Evolutionary conservation across 192 early-diverging fungal genomes (phyloP), one percentile per base, ranked within the genome.

Genomic region (Pilobolus umbonatus): DNA sequence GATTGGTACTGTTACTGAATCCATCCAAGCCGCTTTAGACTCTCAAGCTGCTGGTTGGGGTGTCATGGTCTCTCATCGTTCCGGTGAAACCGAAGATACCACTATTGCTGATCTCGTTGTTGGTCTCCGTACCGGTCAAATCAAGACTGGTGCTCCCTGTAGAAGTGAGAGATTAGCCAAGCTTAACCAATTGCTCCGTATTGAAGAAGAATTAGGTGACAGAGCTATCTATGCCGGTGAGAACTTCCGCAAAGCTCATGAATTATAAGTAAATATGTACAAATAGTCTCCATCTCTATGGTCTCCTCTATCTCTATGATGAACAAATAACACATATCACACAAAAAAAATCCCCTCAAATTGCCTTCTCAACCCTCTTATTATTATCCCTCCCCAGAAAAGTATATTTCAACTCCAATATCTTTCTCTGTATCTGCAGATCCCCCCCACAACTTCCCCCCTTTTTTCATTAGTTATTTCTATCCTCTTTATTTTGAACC

Each of bases 141-240:
- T 98, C 86, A 98, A 98, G 91, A 97, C 95, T 51, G 96, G 96
- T 69, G 96, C 96, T 49, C 94, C 96, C 54, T 96, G 93, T 84
- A 87, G 96, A 58, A 92, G 90, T 28, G 96, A 98, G 82, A 86
- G 96, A 69, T 71, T 96, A 52, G 91, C 94, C 68, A 98, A 98
- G 87, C 96, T 95, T 86, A 98, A 98, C 89, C 94, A 97, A 82
- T 80, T 98, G 53, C 82, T 98, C 53, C 86, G 93, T 59, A 98
- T 98, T 65, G 96, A 98, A 79, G 93, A 97, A 76, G 90, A 96
- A 80, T 85, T 98, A 38, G 93, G 91, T 64, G 83, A 81, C 52
- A 85, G 90, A 53, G 92, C 93, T 60, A 75, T 88, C 75, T 98
- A 98, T 75, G 96, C 96, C 48, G 96, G 96, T 51, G 83, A 81